These are phyloP conservation scores for Tympanopsis confertula DNA, from an alignment of 2,329 filamentous ascomycete genomes.

Conservation along the genomic window DNA sequence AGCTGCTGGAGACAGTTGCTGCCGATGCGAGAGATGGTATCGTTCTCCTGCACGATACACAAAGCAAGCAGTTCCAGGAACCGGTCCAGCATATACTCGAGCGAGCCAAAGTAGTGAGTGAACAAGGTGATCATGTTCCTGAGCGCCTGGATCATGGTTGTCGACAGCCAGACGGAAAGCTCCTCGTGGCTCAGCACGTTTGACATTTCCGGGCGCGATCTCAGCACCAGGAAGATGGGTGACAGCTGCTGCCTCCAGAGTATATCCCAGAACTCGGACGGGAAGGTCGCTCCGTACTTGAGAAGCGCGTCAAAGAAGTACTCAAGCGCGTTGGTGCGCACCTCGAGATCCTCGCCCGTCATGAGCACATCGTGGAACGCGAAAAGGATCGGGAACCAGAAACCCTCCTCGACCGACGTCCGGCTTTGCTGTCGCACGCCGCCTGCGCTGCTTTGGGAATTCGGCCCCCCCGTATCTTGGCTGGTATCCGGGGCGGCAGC, in stretches of 20 bases:
- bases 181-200: conserved; percentile 94
- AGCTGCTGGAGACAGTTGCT: conserved; percentile 96
- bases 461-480: conserved; percentile 6
- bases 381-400: conserved; percentile 96
- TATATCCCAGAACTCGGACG: conserved; percentile 93
- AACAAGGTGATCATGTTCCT: conserved; percentile 98
- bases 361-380: conserved; percentile 98
- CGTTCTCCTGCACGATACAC: conserved; percentile 98
- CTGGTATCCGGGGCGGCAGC: conserved; percentile 14
- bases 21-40: conserved; percentile 93
- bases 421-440: conserved; percentile 58
- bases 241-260: conserved; percentile 94
- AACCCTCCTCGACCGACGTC: conserved; percentile 90
- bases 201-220: conserved; percentile 90
- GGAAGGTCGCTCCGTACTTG: conserved; percentile 81
- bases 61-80: conserved; percentile 88
- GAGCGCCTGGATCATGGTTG: conserved; percentile 96
- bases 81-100: conserved; percentile 97
- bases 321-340: conserved; percentile 70
- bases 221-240: conserved; percentile 95
- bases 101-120: conserved; percentile 91
- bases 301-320: conserved; percentile 95
- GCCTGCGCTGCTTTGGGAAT: conserved; percentile 44
- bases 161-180: conserved; percentile 94
- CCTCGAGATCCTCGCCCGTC: conserved; percentile 96